Percentiles rank a stretch among this genome's conserved stretches.
Conservation (phyloP, 1,139 yeast genomes). For the Scheffersomyces segobiensis region DNA sequence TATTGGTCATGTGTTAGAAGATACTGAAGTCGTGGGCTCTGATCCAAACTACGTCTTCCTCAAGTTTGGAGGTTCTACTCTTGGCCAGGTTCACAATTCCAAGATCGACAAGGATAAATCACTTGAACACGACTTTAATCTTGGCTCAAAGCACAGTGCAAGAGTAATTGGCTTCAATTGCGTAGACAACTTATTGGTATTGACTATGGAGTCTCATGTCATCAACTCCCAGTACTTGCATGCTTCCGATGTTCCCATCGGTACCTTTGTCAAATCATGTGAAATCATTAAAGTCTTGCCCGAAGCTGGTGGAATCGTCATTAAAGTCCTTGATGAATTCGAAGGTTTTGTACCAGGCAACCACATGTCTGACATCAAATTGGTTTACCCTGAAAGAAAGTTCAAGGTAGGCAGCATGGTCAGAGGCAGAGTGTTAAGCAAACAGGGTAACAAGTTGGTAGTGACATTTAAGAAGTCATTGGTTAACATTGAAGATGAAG, state of each 20-base stretch:
- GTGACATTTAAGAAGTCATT: conserved; percentile 83
- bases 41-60: conserved; percentile 59
- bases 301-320: conserved; percentile 61
- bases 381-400: conserved; percentile 88
- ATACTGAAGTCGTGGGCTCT: conserved; percentile 56
- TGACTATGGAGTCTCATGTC: conserved; percentile 68
- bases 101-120: conserved; percentile 57
- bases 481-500: conserved; percentile 64
- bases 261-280: conserved; percentile 57
- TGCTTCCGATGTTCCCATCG: conserved; percentile 72
- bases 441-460: conserved; percentile 43
- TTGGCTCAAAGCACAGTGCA: conserved; percentile 71
- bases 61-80: conserved; percentile 54
- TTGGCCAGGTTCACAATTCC: conserved; percentile 78
- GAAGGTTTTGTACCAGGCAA: conserved; percentile 72
- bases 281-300: conserved; percentile 67
- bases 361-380: conserved; percentile 82
- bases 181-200: conserved; percentile 63
- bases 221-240: conserved; percentile 66
- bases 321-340: conserved; percentile 65
- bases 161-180: conserved; percentile 71
- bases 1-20: conserved; percentile 69
- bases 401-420: conserved; percentile 82
- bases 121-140: conserved; percentile 51
- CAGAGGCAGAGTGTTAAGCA: conserved; percentile 63